phyloP scores from a whole-genome alignment of 2,329 filamentous ascomycete genomes.

The Cordyceps fumosorosea region DNA sequence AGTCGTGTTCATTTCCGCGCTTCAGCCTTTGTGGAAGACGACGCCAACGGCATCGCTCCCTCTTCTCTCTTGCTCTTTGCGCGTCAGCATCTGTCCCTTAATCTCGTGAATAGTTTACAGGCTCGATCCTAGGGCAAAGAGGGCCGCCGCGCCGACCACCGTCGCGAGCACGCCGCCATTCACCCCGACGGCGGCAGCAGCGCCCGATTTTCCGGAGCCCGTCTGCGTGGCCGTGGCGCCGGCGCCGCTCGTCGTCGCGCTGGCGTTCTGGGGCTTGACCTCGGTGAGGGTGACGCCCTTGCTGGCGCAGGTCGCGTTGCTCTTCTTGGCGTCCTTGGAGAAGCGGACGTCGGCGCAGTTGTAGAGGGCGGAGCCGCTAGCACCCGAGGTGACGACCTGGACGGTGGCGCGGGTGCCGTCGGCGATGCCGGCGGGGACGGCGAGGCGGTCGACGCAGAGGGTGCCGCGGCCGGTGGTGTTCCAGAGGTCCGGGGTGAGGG shows the following conservation, averaged over 20 bases:
- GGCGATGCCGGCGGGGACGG: constrained; percentile 45
- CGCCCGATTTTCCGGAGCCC: constrained; percentile 12
- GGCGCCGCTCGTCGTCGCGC: not conserved
- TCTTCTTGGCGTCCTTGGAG: constrained; percentile 38
- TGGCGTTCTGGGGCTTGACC: constrained; percentile 22
- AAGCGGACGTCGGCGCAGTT: constrained; percentile 73
- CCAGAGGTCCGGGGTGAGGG: constrained; percentile 53
- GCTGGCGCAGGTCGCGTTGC: constrained; percentile 32
- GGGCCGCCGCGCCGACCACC: not conserved
- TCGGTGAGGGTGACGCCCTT: constrained; percentile 37
- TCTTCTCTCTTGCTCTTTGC: not conserved
- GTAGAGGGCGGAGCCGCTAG: constrained; percentile 56
- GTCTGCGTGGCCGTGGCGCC: constrained; percentile 4
- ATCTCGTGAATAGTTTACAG: not conserved
- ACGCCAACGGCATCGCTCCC: too few relatives aligned
- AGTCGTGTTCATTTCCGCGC: too few relatives aligned
- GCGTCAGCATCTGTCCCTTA: not conserved
- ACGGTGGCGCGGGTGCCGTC: constrained; percentile 60
- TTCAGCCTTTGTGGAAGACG: not conserved
- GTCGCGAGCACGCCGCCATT: not conserved
- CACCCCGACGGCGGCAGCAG: not conserved
- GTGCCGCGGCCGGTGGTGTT: constrained; percentile 54
- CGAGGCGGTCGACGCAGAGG: constrained; percentile 58
- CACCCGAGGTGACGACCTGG: constrained; percentile 61
- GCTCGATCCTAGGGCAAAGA: not conserved